phyloP scores from a whole-genome alignment of 257 asterid genomes.

The Penstemon newberryi region DNA sequence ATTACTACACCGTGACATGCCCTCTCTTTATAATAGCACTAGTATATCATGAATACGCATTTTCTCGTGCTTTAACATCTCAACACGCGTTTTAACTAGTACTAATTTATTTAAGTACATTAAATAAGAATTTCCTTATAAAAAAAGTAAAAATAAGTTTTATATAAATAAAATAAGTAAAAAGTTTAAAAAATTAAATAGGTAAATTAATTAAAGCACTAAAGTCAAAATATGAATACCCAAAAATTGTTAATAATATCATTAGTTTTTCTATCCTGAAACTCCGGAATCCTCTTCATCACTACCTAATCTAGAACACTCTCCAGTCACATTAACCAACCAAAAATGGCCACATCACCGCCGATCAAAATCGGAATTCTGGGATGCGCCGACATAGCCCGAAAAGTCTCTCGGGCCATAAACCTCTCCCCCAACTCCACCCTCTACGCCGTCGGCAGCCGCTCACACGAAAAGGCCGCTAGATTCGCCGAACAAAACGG shows the following conservation, averaged over 20 bases:
- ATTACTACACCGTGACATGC: too few species aligned
- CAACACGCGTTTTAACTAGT: too few species aligned
- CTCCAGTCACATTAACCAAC: neutral
- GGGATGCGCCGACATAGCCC: slow-evolving; percentile 54
- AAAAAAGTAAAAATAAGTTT: too few species aligned
- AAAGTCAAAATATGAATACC: too few species aligned
- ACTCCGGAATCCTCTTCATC: neutral
- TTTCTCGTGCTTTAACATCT: too few species aligned
- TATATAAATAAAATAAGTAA: too few species aligned
- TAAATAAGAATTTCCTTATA: too few species aligned
- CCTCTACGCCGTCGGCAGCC: slow-evolving; percentile 53
- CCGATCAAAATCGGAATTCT: slow-evolving; percentile 43
- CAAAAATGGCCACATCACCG: slow-evolving; percentile 28
- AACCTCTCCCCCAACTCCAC: slow-evolving; percentile 46
- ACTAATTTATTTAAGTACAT: too few species aligned
- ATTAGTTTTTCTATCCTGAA: neutral
- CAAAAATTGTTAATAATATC: neutral
- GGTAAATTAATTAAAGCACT: too few species aligned
- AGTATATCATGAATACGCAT: too few species aligned
- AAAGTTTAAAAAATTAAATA: too few species aligned
- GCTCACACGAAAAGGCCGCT: slow-evolving; percentile 45
- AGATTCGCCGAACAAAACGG: slow-evolving; percentile 36
- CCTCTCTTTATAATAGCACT: too few species aligned
- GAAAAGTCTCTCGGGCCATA: slow-evolving; percentile 51
- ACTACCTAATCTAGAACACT: neutral